phyloP scores from a whole-genome alignment of 1,284 basidiomycete genomes.

The Boletus mariae region DNA sequence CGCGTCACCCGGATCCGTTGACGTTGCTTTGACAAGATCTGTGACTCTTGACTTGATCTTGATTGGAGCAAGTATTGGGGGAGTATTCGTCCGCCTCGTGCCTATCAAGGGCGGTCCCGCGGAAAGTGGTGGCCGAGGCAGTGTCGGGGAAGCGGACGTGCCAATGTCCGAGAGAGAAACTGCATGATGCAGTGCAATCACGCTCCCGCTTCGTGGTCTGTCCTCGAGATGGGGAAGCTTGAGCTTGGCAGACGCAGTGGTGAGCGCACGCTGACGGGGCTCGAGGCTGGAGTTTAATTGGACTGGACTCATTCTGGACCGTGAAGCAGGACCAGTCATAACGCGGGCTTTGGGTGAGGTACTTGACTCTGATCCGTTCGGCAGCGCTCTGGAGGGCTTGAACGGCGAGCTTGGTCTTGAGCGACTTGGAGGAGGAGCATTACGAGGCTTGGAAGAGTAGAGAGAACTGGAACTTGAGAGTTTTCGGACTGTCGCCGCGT shows the following conservation, averaged over 20 bases:
- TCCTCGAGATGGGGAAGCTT: conserved; percentile 17
- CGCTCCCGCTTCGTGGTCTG: conserved; percentile 34
- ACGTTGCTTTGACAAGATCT: conserved; percentile 40
- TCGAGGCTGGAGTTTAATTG: conserved; percentile 21
- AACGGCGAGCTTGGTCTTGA: conserved; percentile 43
- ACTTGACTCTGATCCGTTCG: conserved; percentile 12
- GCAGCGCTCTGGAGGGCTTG: conserved; percentile 31
- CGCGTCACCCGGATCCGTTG: conserved; percentile 9
- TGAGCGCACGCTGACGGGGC: conserved; percentile 37
- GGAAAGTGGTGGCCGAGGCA: conserved; percentile 22
- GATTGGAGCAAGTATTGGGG: conserved; percentile 24
- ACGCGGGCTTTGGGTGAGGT: conserved; percentile 25
- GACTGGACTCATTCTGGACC: conserved; percentile 13
- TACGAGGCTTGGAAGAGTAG: conserved; percentile 16
- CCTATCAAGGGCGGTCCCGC: conserved; percentile 15
- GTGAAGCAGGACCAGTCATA: conserved; percentile 26
- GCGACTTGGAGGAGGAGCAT: conserved; percentile 13
- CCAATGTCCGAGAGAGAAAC: conserved; percentile 29
- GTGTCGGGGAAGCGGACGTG: conserved; percentile 8
- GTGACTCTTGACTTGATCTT: conserved; percentile 58
- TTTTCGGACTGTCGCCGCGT: conserved; percentile 42
- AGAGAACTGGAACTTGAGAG: conserved; percentile 31
- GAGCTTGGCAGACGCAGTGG: conserved; percentile 28
- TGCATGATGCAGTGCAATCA: conserved; percentile 34
- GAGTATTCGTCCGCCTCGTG: conserved; percentile 6